Evolutionary conservation across 2,329 filamentous ascomycete genomes (phyloP).

Genomic region (Chaetoscypha palmicola): DNA sequence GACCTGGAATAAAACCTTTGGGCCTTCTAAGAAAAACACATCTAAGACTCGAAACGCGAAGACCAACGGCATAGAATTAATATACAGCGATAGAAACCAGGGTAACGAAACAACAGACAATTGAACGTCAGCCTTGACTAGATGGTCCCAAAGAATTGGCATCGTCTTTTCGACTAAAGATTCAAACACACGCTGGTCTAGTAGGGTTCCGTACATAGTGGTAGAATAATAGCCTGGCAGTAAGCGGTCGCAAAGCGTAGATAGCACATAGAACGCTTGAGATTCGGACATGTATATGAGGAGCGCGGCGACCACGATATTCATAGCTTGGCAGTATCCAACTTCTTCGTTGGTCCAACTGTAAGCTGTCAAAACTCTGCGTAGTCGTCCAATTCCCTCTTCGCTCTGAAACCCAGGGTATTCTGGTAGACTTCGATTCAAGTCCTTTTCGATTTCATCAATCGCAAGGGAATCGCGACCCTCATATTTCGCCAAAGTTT

Average conservation of each 20-base stretch:
- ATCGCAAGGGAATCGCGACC: constrained; percentile 90
- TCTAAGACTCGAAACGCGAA: constrained; percentile 96
- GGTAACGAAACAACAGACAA: constrained; percentile 94
- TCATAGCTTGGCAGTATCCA: constrained; percentile 99
- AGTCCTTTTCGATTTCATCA: constrained; percentile 97
- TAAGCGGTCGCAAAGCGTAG: constrained; percentile 82
- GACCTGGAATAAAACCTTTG: constrained; percentile 95
- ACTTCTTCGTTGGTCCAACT: constrained; percentile 96
- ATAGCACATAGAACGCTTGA: constrained; percentile 92
- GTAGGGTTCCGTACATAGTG: constrained; percentile 96
- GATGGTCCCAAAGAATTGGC: constrained; percentile 95
- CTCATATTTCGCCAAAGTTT: constrained; percentile 76
- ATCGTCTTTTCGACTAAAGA: constrained; percentile 98
- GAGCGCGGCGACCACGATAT: constrained; percentile 95
- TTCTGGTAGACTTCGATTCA: constrained; percentile 92
- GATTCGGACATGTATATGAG: constrained; percentile 97
- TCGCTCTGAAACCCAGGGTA: constrained; percentile 97
- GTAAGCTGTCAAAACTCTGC: constrained; percentile 90
- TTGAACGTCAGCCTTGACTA: constrained; percentile 95
- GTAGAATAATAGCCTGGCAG: constrained; percentile 96
- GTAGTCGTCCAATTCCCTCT: constrained; percentile 83
- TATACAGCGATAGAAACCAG: constrained; percentile 96
- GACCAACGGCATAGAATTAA: constrained; percentile 98
- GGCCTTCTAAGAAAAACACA: constrained; percentile 96
- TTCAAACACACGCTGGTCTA: constrained; percentile 97